Percentiles rank a stretch among this genome's conserved stretches.
Evolutionary conservation across 2,329 filamentous ascomycete species (phyloP).

Genomic region (Penicillium rolfsii): DNA sequence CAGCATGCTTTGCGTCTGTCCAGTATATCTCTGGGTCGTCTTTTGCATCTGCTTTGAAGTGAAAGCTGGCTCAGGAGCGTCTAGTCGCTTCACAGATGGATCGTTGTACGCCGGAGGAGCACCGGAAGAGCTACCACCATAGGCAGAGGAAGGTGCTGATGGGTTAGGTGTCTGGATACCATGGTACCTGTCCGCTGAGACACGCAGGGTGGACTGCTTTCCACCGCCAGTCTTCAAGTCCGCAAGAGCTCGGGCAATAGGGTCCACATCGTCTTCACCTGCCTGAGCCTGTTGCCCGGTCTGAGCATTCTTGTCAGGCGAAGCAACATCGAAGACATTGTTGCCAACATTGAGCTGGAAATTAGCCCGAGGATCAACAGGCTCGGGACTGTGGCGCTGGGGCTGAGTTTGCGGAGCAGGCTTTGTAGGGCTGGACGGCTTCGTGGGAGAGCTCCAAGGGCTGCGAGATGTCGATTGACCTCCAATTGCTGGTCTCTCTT

Average conservation of each 20-base stretch:
- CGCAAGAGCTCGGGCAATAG: conserved; percentile 87
- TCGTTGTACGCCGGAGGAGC: conserved; percentile 83
- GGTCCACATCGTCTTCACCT: conserved; percentile 70
- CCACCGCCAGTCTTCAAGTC: conserved; percentile 82
- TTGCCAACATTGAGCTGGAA: conserved; percentile 93
- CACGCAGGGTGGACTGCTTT: conserved; percentile 78
- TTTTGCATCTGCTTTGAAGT: conserved; percentile 96
- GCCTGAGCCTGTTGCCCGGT: conserved; percentile 44
- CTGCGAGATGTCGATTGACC: conserved; percentile 47
- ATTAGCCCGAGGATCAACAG: conserved; percentile 87
- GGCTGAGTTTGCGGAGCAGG: conserved; percentile 37
- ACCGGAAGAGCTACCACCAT: conserved; percentile 37
- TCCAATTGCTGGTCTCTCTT: conserved; percentile 53
- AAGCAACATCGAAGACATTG: conserved; percentile 92
- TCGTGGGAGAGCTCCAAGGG: conserved; percentile 55
- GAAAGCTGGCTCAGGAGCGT: conserved; percentile 86
- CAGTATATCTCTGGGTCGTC: conserved; percentile 83
- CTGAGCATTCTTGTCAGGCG: conserved; percentile 66
- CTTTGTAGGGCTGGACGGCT: conserved; percentile 51
- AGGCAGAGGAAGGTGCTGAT: conserved; percentile 44
- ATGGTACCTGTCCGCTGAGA: conserved; percentile 94
- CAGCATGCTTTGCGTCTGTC: conserved; percentile 82
- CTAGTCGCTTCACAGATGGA: conserved; percentile 73
- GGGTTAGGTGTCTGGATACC: conserved; percentile 84
- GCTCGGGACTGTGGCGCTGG: conserved; percentile 67